Base-by-base conservation (phyloP, 2,329 filamentous ascomycete species). In the Beauveria caledonica region DNA sequence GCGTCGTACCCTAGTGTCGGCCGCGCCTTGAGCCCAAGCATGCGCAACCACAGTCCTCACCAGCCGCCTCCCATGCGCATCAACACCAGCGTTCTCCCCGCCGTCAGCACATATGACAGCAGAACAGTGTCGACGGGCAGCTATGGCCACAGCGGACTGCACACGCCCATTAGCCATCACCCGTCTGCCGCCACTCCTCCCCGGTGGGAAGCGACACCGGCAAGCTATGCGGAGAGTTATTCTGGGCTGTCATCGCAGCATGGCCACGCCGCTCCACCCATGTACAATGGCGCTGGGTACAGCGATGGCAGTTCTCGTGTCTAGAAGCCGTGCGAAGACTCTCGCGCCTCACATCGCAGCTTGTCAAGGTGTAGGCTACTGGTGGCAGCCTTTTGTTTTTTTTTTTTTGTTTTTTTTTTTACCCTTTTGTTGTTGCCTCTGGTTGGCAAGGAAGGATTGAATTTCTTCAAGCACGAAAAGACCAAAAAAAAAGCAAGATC, bases 241-340 rank as follows among this genome's bases (percentile, higher is more conserved):
- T 67, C 76, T 15, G 72, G 71, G 62, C 65, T 78, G 57, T 66
- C 70, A 36, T 63, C 73, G 36, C 77, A 77, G 54, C 70, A 73
- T 42, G 60, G 60, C 19, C 67, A 71, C 33, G 46, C 66, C 13
- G 64, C 67, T 3, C 69, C 70, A 54, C 67, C 73, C 7, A 76
- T 80, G 52, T 80, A 80, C 63, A 73, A 71, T 58, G 64, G 72
- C 21, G 68, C 70, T 50, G 70, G 70, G n/a, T 80, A 80, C 62
- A 73, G 71, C 55, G 76, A 78, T 59, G 72, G 73, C 49, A 70
- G 72, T 19, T 71, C 77, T 56, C 73, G 78, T 61, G 74, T 75
- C 63, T 80, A 57, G 33, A 51, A n/a, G 73, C 25, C 25, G 33
- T 42, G 25, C 5, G 2, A 39, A 8, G 13, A 21, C 17, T 45